A percentile compares a stretch with the other conserved stretches of the same genome.
These are phyloP conservation scores for Gaultheria prostrata DNA, from an alignment of 148 eudicot genomes.

Conservation along the genomic window DNA sequence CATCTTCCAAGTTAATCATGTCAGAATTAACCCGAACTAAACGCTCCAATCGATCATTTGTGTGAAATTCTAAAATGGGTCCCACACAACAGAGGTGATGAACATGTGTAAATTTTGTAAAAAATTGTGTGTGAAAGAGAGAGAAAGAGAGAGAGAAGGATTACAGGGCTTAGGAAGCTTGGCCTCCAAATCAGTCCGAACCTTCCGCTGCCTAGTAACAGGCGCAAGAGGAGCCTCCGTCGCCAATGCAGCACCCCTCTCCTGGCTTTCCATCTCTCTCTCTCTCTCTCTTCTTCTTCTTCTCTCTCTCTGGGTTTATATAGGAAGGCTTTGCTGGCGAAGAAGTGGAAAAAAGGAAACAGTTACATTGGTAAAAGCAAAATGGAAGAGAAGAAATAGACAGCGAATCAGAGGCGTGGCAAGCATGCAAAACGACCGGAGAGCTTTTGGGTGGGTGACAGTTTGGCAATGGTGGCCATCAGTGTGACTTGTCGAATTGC, in stretches of 20 bases:
- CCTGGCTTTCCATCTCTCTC: constrained; percentile 20
- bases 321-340: background rate
- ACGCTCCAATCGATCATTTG: too few relatives aligned
- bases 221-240: constrained; percentile 74
- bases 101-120: too few relatives aligned
- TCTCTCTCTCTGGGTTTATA: background rate
- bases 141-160: background rate
- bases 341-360: background rate
- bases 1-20: too few relatives aligned
- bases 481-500: background rate
- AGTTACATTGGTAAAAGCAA: background rate
- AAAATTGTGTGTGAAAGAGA: background rate
- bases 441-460: background rate
- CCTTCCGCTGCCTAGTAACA: constrained; percentile 43
- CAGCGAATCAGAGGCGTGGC: background rate
- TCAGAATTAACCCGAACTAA: too few relatives aligned
- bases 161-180: constrained; percentile 80
- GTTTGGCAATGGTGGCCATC: background rate
- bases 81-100: too few relatives aligned
- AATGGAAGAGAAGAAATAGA: background rate
- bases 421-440: background rate
- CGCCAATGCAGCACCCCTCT: constrained; percentile 33
- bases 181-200: constrained; percentile 63
- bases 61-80: too few relatives aligned
- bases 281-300: background rate